Percentiles rank a stretch among this genome's conserved stretches.
Evolutionary conservation across 1,139 yeast genomes (phyloP).

Genomic region (Blastobotrys buckinghamii): DNA sequence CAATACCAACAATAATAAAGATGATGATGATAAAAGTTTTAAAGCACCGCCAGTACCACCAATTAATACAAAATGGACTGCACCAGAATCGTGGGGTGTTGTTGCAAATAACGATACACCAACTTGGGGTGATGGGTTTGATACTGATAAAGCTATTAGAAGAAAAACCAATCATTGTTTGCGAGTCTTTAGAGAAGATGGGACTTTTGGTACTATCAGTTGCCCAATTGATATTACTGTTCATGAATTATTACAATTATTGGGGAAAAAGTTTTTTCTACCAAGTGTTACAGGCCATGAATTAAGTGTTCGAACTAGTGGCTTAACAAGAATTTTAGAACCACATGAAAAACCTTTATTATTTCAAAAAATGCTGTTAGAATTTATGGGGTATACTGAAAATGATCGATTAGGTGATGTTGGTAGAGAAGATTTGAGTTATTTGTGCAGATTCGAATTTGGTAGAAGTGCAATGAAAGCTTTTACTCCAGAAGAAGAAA

Average conservation of each 20-base stretch:
- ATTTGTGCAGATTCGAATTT: slow-evolving; percentile 76
- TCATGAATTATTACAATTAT: slow-evolving; percentile 59
- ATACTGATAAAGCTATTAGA: slow-evolving; percentile 9
- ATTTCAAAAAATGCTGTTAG: slow-evolving; percentile 66
- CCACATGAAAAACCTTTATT: slow-evolving; percentile 71
- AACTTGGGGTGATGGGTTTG: slow-evolving; percentile 14
- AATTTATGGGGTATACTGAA: slow-evolving; percentile 74
- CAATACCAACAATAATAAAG: not conserved
- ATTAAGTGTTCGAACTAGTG: slow-evolving; percentile 74
- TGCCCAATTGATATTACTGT: slow-evolving; percentile 75
- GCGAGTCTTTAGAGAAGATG: slow-evolving; percentile 72
- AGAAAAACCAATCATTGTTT: slow-evolving; percentile 39
- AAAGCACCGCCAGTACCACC: slow-evolving; percentile 11
- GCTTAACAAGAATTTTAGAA: slow-evolving; percentile 66
- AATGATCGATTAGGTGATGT: slow-evolving; percentile 69
- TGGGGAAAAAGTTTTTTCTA: slow-evolving; percentile 72
- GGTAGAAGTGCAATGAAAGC: slow-evolving; percentile 66
- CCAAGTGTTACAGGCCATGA: slow-evolving; percentile 62
- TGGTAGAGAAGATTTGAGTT: slow-evolving; percentile 85
- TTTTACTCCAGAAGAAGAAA: slow-evolving; percentile 62
- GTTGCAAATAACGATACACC: slow-evolving; percentile 23
- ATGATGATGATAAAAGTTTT: not conserved
- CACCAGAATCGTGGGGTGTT: slow-evolving; percentile 82
- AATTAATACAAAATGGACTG: slow-evolving; percentile 44
- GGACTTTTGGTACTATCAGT: slow-evolving; percentile 73